Percentiles rank a stretch among this genome's conserved stretches.
Evolutionary conservation across 2,329 filamentous ascomycete species (phyloP).

Genomic region (Fusarium sp.): DNA sequence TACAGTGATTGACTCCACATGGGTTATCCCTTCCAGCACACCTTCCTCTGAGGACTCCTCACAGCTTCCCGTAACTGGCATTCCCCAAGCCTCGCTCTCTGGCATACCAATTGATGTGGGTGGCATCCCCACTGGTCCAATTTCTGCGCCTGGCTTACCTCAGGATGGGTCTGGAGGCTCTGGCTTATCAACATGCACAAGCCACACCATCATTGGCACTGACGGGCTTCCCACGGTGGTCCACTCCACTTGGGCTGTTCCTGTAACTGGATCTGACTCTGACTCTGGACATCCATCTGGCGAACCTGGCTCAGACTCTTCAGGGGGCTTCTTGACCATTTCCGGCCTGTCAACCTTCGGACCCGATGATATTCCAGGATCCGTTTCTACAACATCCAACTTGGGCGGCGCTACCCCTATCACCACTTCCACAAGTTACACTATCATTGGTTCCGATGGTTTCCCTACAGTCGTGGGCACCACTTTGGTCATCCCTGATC

Average conservation of each 20-base stretch:
- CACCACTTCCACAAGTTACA: constrained; percentile 43
- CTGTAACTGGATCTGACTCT: constrained; percentile 5
- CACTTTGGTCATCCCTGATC: constrained; percentile 43
- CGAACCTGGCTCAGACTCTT: constrained; percentile 1
- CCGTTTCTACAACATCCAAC: neutral
- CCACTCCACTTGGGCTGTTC: constrained; percentile 31
- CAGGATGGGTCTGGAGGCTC: constrained; percentile 19
- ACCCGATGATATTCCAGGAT: neutral
- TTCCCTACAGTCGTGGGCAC: constrained; percentile 44
- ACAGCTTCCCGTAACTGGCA: constrained; percentile 14
- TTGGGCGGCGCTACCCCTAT: constrained; percentile 2
- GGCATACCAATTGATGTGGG: constrained; percentile 25
- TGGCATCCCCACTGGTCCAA: constrained; percentile 16
- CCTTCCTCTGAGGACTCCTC: constrained; percentile 19
- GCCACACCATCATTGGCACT: constrained; percentile 32
- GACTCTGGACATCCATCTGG: constrained; percentile 2
- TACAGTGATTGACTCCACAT: constrained; percentile 47
- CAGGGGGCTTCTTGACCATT: neutral
- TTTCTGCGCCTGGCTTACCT: constrained; percentile 17
- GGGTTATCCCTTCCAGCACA: constrained; percentile 38
- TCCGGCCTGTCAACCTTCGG: constrained; percentile 8
- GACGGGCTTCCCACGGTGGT: constrained; percentile 35
- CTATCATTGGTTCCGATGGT: constrained; percentile 38
- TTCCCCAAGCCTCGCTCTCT: constrained; percentile 21
- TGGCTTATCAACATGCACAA: constrained; percentile 27